Evolutionary conservation across 139 green algal species (phyloP), one percentile per base, ranked within the genome.

Genomic region (Coccomyxa sp.): DNA sequence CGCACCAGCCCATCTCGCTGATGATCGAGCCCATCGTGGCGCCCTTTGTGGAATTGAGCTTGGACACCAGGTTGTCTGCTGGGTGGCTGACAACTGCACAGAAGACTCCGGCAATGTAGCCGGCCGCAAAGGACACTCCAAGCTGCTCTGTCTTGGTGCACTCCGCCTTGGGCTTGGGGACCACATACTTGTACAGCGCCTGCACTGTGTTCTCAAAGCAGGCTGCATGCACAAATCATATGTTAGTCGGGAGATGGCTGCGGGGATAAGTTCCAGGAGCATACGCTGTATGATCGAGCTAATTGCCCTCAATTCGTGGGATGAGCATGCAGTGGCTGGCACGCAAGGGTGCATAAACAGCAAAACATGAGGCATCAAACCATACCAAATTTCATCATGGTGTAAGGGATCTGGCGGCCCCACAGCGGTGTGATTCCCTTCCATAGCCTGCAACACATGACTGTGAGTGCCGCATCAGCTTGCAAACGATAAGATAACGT

Each of bases 311-410:
- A 75, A 27, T 13, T 10, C 23, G 66, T n/a, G n/a, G n/a, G 9
- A 25, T 75, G 66, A 25, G 21, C 23, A 27, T 30, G 66, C 66
- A 30, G 9, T 75, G 66, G 9, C 66, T 30, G 21, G 9, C 66
- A 30, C 3, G 25, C 23, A 10, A 27, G 25, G 16, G 66, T 75
- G 66, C 38, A 51, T 51, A 51, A 3, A 51, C 38, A n/a, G 38
- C 38, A 51, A 51, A 51, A 51, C 21, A 74, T 74, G 10, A 74
- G 66, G 66, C 66, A 74, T 9, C 10, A 7, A 51, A 17, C 30
- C 83, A 88, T 81, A 90, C 92, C 94, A 79, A 98, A 98, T 90
- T 98, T 98, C 92, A 98, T 96, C 94, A 98, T 98, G 71, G 95
- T 98, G 93, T 98, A 98, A 14, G 95, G 95, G 81, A 98, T 98